These are phyloP conservation scores for Circinella umbellata DNA, from an alignment of 371 early-diverging fungal species.

Conservation along the genomic window DNA sequence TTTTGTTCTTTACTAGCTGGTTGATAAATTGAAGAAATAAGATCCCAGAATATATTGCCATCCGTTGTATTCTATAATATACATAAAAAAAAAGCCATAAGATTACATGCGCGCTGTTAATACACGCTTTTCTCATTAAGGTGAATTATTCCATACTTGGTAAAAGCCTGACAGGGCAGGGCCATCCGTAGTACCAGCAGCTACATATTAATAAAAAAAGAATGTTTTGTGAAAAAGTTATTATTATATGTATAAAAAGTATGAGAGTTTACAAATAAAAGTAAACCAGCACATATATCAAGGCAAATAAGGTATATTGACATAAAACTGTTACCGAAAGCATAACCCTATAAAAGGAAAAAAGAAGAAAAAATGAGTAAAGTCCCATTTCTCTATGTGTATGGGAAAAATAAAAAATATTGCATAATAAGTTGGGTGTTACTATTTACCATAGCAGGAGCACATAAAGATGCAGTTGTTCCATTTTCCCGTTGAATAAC, in stretches of 20 bases:
- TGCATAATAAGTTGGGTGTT: no score
- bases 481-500: slow-evolving; percentile 32
- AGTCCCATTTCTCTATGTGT: neutral
- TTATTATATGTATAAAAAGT: neutral
- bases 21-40: slow-evolving; percentile 42
- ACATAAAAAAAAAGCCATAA: neutral
- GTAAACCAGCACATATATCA: slow-evolving; percentile 6
- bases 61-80: slow-evolving; percentile 33
- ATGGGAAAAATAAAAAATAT: neutral
- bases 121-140: slow-evolving; percentile 19
- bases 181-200: slow-evolving; percentile 72
- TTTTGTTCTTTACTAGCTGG: slow-evolving; percentile 43
- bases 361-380: no score
- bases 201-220: slow-evolving; percentile 20
- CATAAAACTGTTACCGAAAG: slow-evolving; percentile 28
- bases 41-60: slow-evolving; percentile 49
- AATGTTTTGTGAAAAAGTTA: neutral
- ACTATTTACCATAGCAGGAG: slow-evolving; percentile 48
- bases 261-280: neutral
- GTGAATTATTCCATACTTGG: slow-evolving; percentile 33
- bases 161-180: slow-evolving; percentile 42
- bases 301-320: neutral
- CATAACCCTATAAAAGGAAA: slow-evolving; percentile 36
- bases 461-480: slow-evolving; percentile 23
- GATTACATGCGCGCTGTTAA: neutral